Evolutionary conservation across 768 basidiomycete genomes (phyloP).

Genomic region (Psilocybe azurescens): DNA sequence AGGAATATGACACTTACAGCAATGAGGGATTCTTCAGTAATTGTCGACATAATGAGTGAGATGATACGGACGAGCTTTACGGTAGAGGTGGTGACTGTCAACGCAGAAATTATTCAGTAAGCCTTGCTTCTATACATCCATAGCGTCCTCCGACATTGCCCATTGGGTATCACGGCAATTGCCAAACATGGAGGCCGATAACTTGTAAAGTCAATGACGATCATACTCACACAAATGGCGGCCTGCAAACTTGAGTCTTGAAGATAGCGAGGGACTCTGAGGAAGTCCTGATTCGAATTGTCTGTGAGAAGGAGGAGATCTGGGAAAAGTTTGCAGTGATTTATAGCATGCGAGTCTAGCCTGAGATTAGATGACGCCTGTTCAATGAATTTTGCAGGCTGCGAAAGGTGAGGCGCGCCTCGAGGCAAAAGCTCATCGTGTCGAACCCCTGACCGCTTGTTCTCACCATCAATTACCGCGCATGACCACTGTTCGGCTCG

Average conservation of each 20-base stretch:
- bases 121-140: background rate
- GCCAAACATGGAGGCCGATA: background rate
- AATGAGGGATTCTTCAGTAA: slow-evolving; percentile 18
- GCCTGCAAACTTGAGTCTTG: too few species aligned
- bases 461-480: slow-evolving; percentile 1
- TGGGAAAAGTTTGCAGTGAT: slow-evolving; percentile 24
- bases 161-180: background rate
- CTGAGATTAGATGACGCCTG: slow-evolving; percentile 28
- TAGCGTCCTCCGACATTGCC: background rate
- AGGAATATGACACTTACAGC: slow-evolving; percentile 16
- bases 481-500: background rate
- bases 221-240: background rate
- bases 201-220: background rate
- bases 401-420: slow-evolving; percentile 50
- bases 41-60: slow-evolving; percentile 14
- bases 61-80: background rate
- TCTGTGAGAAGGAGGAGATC: background rate
- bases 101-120: background rate
- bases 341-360: slow-evolving; percentile 19
- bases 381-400: slow-evolving; percentile 29
- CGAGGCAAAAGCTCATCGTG: slow-evolving; percentile 45
- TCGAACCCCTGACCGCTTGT: slow-evolving; percentile 6
- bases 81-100: slow-evolving; percentile 4
- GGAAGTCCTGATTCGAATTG: too few species aligned
- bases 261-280: too few species aligned